phyloP scores from a whole-genome alignment of 768 basidiomycete genomes.

The Fibroporia radiculosa region DNA sequence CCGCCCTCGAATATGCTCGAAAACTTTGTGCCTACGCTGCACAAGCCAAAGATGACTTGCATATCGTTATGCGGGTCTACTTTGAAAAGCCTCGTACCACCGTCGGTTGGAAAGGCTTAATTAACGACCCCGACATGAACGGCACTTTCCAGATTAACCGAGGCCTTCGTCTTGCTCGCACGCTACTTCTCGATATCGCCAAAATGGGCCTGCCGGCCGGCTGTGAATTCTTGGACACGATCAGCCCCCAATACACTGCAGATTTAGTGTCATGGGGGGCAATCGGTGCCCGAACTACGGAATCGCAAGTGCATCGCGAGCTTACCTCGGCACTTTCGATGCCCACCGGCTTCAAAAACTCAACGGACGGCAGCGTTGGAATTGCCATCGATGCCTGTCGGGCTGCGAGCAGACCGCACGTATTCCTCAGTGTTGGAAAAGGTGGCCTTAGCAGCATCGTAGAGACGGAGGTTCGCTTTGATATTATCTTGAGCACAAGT shows the following conservation, averaged over 20 bases:
- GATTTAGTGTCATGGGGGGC: slow-evolving; percentile 95
- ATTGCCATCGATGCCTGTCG: slow-evolving; percentile 95
- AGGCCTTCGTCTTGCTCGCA: slow-evolving; percentile 83
- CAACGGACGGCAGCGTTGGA: slow-evolving; percentile 86
- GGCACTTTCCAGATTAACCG: slow-evolving; percentile 93
- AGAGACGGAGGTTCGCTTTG: slow-evolving; percentile 71
- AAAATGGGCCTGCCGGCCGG: slow-evolving; percentile 89
- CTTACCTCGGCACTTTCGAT: slow-evolving; percentile 83
- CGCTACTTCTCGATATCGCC: slow-evolving; percentile 80
- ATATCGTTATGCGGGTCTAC: slow-evolving; percentile 97
- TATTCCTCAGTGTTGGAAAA: slow-evolving; percentile 96
- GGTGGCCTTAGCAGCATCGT: slow-evolving; percentile 92
- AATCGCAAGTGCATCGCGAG: slow-evolving; percentile 90
- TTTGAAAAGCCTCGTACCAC: slow-evolving; percentile 97
- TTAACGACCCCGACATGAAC: slow-evolving; percentile 96
- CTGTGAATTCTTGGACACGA: slow-evolving; percentile 91
- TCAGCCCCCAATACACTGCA: slow-evolving; percentile 82
- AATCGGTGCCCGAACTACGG: slow-evolving; percentile 89
- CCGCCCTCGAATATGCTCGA: slow-evolving; percentile 82
- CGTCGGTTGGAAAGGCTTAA: slow-evolving; percentile 98
- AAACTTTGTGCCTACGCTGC: slow-evolving; percentile 77
- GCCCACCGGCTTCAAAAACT: slow-evolving; percentile 98
- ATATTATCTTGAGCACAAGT: background rate
- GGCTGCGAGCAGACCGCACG: slow-evolving; percentile 84
- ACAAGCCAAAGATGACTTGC: slow-evolving; percentile 70